Conservation (phyloP, 768 basidiomycete genomes). For the Favolaschia claudopus region DNA sequence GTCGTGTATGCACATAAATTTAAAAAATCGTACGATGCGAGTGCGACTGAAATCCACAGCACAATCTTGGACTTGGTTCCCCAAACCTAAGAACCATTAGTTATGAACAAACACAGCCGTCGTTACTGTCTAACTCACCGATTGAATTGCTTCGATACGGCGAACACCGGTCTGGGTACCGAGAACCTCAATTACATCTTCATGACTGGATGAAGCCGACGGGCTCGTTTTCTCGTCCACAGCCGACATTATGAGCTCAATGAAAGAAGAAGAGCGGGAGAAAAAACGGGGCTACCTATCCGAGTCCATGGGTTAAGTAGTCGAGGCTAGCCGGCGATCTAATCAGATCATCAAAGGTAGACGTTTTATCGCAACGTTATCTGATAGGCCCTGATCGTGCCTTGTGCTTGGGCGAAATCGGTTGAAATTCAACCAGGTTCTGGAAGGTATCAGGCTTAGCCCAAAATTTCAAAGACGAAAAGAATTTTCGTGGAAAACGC, state of each 20-base stretch:
- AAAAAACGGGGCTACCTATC: too few species aligned
- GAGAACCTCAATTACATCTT: slow-evolving; percentile 10
- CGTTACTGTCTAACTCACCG: too few species aligned
- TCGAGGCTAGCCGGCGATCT: too few species aligned
- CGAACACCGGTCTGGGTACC: slow-evolving; percentile 25
- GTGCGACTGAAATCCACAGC: slow-evolving; percentile 25
- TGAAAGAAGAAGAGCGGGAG: neutral
- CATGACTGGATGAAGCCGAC: slow-evolving; percentile 12
- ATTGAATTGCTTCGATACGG: slow-evolving; percentile 25
- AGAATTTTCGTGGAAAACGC: too few species aligned
- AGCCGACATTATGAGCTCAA: slow-evolving; percentile 10
- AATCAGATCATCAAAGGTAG: too few species aligned
- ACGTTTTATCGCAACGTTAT: too few species aligned
- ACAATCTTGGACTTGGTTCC: slow-evolving; percentile 26
- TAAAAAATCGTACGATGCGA: slow-evolving; percentile 21
- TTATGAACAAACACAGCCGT: too few species aligned
- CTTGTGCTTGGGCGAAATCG: too few species aligned
- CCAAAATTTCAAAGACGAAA: too few species aligned
- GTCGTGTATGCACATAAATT: neutral
- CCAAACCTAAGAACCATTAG: slow-evolving; percentile 22
- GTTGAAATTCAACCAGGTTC: too few species aligned
- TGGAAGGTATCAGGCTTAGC: too few species aligned
- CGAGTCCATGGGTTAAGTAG: neutral
- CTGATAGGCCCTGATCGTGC: too few species aligned
- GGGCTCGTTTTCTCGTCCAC: slow-evolving; percentile 17